Conservation (phyloP, 2,329 filamentous ascomycete genomes). For the Boeremia lycopersici region DNA sequence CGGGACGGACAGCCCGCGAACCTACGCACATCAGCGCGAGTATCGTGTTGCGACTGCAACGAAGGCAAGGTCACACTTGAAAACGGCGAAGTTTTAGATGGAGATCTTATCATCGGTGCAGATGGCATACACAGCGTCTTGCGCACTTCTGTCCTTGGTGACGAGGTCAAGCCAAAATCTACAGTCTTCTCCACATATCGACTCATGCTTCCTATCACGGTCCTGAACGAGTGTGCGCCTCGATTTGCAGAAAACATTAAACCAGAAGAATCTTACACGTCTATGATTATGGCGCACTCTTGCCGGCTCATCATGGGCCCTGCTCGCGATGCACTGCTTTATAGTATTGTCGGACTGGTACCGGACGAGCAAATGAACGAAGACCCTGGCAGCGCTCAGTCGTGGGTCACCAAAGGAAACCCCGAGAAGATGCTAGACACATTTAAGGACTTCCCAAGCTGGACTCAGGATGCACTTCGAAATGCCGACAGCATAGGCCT, state of each 20-base stretch:
- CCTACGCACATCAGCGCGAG: constrained; percentile 50
- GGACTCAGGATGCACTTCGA: constrained; percentile 46
- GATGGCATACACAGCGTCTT: constrained; percentile 55
- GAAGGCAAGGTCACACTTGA: constrained; percentile 52
- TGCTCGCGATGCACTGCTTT: constrained; percentile 49
- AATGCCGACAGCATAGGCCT: constrained; percentile 46
- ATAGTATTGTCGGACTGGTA: constrained; percentile 54
- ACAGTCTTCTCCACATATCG: constrained; percentile 51
- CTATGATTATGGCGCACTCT: constrained; percentile 55
- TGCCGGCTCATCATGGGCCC: constrained; percentile 56
- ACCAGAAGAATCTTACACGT: constrained; percentile 49
- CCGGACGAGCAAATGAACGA: constrained; percentile 53
- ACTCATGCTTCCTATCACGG: constrained; percentile 38
- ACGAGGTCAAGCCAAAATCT: constrained; percentile 30
- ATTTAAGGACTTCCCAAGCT: constrained; percentile 51
- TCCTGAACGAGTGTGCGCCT: constrained; percentile 26
- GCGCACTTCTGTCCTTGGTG: constrained; percentile 29
- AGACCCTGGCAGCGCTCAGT: constrained; percentile 42
- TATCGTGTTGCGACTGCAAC: constrained; percentile 50
- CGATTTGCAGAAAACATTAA: constrained; percentile 40
- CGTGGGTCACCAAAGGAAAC: constrained; percentile 50
- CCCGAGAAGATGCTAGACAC: constrained; percentile 48
- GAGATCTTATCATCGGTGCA: constrained; percentile 59
- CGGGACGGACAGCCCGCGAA: constrained; percentile 41
- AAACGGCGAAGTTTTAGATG: constrained; percentile 50